Percentiles rank a stretch among this genome's conserved stretches.
These are phyloP conservation scores for Rhizomucor pusillus DNA, from an alignment of 371 early-diverging fungal species.

Conservation along the genomic window DNA sequence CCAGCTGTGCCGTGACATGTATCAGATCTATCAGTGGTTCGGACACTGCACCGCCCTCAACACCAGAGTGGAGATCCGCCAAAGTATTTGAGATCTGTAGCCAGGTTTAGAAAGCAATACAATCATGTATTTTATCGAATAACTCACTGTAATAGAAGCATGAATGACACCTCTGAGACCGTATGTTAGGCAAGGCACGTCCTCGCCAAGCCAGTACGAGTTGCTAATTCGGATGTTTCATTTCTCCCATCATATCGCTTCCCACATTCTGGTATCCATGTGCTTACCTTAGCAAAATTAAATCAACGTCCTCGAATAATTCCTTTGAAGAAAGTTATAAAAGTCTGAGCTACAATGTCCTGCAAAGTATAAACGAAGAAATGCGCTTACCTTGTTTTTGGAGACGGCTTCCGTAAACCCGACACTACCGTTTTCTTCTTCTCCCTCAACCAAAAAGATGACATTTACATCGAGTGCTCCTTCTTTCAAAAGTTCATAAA, in stretches of 20 bases:
- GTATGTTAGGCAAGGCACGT: constrained; percentile 68
- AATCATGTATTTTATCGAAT: neutral
- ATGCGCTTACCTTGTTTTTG: constrained; percentile 35
- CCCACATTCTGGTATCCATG: too few species aligned
- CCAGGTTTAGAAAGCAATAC: neutral
- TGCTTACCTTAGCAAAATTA: constrained; percentile 66
- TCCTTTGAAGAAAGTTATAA: constrained; percentile 25
- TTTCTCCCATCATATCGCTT: neutral
- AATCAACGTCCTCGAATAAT: constrained; percentile 63
- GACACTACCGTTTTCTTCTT: constrained; percentile 78
- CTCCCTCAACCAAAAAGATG: constrained; percentile 81
- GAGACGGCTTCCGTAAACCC: constrained; percentile 69
- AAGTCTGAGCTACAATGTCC: neutral
- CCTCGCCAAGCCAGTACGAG: constrained; percentile 72
- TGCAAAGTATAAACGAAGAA: neutral
- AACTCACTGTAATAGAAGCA: constrained; percentile 57
- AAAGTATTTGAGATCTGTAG: constrained; percentile 47
- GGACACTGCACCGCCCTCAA: constrained; percentile 81
- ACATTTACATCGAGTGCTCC: constrained; percentile 67
- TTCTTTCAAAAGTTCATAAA: constrained; percentile 63
- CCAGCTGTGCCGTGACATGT: constrained; percentile 61
- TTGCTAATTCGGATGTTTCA: constrained; percentile 35
- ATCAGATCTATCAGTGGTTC: constrained; percentile 79
- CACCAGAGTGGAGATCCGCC: constrained; percentile 79
- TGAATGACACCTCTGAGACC: constrained; percentile 77